phyloP scores from a whole-genome alignment of 768 basidiomycete genomes.

The Calocera cornea region DNA sequence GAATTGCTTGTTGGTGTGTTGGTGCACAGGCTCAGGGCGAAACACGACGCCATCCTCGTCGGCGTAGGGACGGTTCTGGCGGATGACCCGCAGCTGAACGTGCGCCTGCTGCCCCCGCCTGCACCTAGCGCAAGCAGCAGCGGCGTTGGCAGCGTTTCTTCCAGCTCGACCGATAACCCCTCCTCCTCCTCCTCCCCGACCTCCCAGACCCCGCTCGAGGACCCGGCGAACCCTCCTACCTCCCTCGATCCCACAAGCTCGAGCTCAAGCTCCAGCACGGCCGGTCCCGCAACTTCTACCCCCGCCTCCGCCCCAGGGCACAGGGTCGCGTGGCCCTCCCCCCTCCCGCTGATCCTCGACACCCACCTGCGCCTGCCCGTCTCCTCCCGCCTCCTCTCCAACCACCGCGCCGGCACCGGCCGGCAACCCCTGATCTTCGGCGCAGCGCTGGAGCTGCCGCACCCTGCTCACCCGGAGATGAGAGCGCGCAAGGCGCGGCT shows the following conservation, averaged over 20 bases:
- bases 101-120: neutral
- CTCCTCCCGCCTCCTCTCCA: slow-evolving; percentile 55
- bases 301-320: slow-evolving; percentile 17
- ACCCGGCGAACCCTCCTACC: too few species aligned
- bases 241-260: too few species aligned
- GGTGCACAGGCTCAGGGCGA: slow-evolving; percentile 59
- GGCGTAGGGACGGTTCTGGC: slow-evolving; percentile 82
- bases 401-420: slow-evolving; percentile 45
- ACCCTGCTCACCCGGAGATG: slow-evolving; percentile 20
- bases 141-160: too few species aligned
- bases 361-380: slow-evolving; percentile 49
- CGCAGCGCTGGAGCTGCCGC: slow-evolving; percentile 18
- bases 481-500: slow-evolving; percentile 32
- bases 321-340: slow-evolving; percentile 28
- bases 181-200: too few species aligned
- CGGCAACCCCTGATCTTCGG: slow-evolving; percentile 64
- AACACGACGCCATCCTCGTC: slow-evolving; percentile 87
- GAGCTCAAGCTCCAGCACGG: neutral
- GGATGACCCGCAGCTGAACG: slow-evolving; percentile 87
- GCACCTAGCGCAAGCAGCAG: neutral
- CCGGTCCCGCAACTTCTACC: slow-evolving; percentile 19
- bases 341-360: slow-evolving; percentile 78
- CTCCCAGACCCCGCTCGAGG: too few species aligned
- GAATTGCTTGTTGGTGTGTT: neutral
- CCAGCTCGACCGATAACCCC: too few species aligned